phyloP scores from a whole-genome alignment of 2,329 filamentous ascomycete genomes.

The Hortaea sp. region DNA sequence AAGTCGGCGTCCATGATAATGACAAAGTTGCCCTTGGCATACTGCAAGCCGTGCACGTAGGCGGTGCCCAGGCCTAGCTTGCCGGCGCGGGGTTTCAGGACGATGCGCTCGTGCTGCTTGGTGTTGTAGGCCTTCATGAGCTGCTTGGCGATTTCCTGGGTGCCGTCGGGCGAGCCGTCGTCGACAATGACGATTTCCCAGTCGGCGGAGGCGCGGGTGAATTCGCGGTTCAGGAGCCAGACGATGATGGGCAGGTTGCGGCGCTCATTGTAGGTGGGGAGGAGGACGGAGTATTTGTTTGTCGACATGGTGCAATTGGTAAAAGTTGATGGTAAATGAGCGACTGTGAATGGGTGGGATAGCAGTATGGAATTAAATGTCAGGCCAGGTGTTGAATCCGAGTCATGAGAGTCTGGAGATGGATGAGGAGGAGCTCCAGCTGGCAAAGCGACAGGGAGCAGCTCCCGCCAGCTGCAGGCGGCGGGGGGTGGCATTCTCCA shows the following conservation, averaged over 20 bases:
- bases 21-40: conserved; percentile 83
- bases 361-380: background rate
- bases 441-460: too few relatives aligned
- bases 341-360: background rate
- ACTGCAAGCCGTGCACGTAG: conserved; percentile 90
- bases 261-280: conserved; percentile 98
- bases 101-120: conserved; percentile 50
- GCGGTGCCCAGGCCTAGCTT: conserved; percentile 96
- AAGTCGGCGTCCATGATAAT: conserved; percentile 99
- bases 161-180: conserved; percentile 94
- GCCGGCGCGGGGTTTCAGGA: conserved; percentile 79
- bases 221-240: conserved; percentile 87
- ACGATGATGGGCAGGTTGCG: conserved; percentile 91
- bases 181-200: conserved; percentile 98
- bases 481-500: too few relatives aligned
- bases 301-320: conserved; percentile 1
- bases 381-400: background rate
- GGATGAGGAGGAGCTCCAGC: too few relatives aligned
- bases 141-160: conserved; percentile 80
- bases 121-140: conserved; percentile 68
- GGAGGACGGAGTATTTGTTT: conserved; percentile 92
- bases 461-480: too few relatives aligned
- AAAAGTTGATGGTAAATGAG: background rate
- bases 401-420: background rate
- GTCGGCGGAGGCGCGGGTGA: conserved; percentile 83